These are phyloP conservation scores for Breviolum minutum DNA, from an alignment of 73 alveolate genomes.

Conservation along the genomic window DNA sequence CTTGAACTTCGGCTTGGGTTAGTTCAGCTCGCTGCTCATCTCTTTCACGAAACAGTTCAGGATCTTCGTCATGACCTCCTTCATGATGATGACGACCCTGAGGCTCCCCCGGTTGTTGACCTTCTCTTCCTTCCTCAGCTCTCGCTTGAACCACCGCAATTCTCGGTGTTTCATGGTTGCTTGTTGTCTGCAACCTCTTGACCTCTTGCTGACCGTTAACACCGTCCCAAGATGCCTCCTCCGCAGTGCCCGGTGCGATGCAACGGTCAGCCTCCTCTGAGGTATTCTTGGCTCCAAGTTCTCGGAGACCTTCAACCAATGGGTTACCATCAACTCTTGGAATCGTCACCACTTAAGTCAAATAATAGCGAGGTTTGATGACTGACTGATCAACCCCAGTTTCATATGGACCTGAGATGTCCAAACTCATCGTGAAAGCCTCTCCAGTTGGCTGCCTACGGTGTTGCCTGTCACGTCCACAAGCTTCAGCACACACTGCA, in stretches of 20 bases:
- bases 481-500: not conserved
- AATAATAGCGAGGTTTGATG: not conserved
- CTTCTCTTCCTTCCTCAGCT: too few species aligned
- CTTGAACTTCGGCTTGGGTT: not conserved
- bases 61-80: too few species aligned
- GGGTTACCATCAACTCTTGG: not conserved
- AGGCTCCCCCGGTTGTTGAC: too few species aligned
- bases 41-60: not conserved
- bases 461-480: not conserved
- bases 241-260: too few species aligned
- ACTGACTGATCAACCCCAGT: not conserved
- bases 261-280: too few species aligned
- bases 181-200: too few species aligned
- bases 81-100: not conserved
- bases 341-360: not conserved
- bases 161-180: too few species aligned
- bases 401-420: not conserved
- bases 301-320: not conserved
- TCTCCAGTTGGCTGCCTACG: not conserved
- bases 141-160: too few species aligned
- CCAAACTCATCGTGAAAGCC: not conserved
- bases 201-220: too few species aligned
- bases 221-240: too few species aligned
- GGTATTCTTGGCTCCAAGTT: not conserved
- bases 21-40: not conserved